Conservation (phyloP, 2,329 filamentous ascomycete species). For the Penicillium expansum region DNA sequence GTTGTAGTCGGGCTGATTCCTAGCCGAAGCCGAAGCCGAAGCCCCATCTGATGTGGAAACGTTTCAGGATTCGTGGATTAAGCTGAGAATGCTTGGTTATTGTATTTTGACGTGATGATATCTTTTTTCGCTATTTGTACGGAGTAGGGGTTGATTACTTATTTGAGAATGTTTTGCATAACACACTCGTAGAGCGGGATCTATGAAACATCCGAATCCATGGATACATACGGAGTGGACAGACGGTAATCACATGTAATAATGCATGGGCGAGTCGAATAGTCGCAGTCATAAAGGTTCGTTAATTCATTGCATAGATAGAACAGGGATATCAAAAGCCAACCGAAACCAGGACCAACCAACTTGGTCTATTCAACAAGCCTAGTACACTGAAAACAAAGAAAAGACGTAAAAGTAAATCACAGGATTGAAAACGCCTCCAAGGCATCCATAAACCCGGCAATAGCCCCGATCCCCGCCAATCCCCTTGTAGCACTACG, state of each 20-base stretch:
- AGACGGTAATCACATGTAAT: background rate
- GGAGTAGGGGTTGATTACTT: no score
- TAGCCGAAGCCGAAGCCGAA: background rate
- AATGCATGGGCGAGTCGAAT: no score
- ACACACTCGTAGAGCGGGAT: background rate
- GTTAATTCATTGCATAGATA: background rate
- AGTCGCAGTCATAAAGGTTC: no score
- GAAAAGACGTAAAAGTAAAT: background rate
- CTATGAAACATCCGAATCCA: background rate
- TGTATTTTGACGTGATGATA: background rate
- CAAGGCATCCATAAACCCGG: slow-evolving; percentile 41
- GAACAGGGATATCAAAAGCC: slow-evolving; percentile 1
- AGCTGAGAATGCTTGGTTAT: background rate
- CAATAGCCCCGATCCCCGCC: slow-evolving; percentile 37
- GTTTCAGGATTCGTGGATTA: no score
- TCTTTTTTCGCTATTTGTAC: no score
- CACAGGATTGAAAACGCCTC: slow-evolving; percentile 31
- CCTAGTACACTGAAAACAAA: background rate
- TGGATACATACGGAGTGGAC: background rate
- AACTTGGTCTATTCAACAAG: background rate
- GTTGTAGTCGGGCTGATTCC: background rate
- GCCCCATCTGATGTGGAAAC: no score
- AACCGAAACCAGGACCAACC: background rate
- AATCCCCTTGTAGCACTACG: slow-evolving; percentile 38
- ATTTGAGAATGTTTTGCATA: background rate